phyloP scores from a whole-genome alignment of 352 stramenopile genomes.

The Aphanomyces stellatus region DNA sequence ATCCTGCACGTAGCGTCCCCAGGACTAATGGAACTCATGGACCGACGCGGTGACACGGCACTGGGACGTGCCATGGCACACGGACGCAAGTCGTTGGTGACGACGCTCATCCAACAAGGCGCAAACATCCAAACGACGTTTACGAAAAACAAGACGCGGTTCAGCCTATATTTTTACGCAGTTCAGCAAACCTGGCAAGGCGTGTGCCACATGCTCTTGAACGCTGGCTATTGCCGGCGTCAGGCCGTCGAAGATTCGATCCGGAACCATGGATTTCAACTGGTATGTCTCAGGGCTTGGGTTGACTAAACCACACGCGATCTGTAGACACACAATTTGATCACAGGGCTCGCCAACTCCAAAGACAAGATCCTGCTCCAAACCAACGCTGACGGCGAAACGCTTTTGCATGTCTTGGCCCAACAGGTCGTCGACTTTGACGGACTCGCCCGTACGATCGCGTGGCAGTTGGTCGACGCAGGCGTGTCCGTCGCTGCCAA shows the following conservation, averaged over 20 bases:
- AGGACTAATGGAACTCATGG: conserved; percentile 29
- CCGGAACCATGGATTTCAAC: conserved; percentile 54
- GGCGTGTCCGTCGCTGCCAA: conserved; percentile 26
- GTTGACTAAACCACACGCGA: too few species aligned
- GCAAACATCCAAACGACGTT: conserved; percentile 36
- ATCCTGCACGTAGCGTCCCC: conserved; percentile 33
- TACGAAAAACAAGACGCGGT: conserved; percentile 23
- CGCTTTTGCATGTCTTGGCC: conserved; percentile 51
- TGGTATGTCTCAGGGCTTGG: conserved; percentile 28
- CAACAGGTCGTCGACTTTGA: conserved; percentile 49
- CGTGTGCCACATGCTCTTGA: conserved; percentile 73
- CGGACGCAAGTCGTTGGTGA: conserved; percentile 61
- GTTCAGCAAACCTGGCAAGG: conserved; percentile 57
- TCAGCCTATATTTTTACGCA: conserved; percentile 69
- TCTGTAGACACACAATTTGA: conserved; percentile 41
- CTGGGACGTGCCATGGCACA: conserved; percentile 46
- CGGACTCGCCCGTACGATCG: conserved; percentile 42
- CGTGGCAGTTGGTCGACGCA: conserved; percentile 56
- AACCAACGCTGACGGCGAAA: conserved; percentile 41
- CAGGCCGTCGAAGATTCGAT: conserved; percentile 71
- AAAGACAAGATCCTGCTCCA: conserved; percentile 32
- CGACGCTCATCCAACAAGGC: conserved; percentile 58
- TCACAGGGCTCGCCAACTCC: conserved; percentile 43
- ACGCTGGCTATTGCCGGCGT: conserved; percentile 53
- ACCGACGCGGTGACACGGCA: conserved; percentile 43